Conservation (phyloP, 768 basidiomycete species). For the Rhizopogon rudus region DNA sequence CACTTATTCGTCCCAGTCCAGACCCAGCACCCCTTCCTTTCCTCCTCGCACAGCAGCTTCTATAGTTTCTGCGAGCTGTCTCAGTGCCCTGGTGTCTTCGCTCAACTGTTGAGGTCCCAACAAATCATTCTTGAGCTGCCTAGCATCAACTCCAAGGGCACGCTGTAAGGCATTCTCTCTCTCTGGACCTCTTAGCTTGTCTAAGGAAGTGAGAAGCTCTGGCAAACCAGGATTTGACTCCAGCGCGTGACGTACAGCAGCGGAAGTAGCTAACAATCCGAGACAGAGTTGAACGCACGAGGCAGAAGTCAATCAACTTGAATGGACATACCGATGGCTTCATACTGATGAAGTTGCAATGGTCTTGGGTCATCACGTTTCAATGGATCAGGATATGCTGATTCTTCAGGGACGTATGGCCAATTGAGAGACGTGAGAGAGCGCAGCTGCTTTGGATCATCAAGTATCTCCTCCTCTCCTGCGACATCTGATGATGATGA, state of each 20-base stretch:
- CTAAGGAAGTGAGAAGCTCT: conserved; percentile 53
- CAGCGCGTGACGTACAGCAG: conserved; percentile 52
- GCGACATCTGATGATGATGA: not conserved
- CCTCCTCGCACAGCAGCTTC: conserved; percentile 62
- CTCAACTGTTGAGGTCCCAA: conserved; percentile 22
- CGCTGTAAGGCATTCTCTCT: conserved; percentile 63
- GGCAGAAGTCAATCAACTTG: conserved; percentile 7
- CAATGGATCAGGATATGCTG: conserved; percentile 78
- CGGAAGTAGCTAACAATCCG: conserved; percentile 54
- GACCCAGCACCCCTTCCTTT: conserved; percentile 43
- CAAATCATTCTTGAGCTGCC: conserved; percentile 31
- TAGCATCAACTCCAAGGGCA: conserved; percentile 54
- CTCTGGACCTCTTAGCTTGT: conserved; percentile 56
- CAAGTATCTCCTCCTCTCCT: conserved; percentile 18
- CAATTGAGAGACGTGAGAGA: conserved; percentile 74
- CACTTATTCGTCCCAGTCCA: conserved; percentile 55
- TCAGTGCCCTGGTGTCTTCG: conserved; percentile 50
- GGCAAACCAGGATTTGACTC: conserved; percentile 46
- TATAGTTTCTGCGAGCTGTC: conserved; percentile 61
- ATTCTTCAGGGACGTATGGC: conserved; percentile 83
- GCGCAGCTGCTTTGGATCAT: conserved; percentile 42
- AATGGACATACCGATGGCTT: conserved; percentile 60
- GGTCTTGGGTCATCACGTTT: conserved; percentile 83
- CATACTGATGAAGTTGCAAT: conserved; percentile 67
- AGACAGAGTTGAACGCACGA: conserved; percentile 16